Evolutionary conservation across 169 alveolate species (phyloP), one percentile per base, ranked within the genome.

Genomic region (Cyclospora cayetanensis): DNA sequence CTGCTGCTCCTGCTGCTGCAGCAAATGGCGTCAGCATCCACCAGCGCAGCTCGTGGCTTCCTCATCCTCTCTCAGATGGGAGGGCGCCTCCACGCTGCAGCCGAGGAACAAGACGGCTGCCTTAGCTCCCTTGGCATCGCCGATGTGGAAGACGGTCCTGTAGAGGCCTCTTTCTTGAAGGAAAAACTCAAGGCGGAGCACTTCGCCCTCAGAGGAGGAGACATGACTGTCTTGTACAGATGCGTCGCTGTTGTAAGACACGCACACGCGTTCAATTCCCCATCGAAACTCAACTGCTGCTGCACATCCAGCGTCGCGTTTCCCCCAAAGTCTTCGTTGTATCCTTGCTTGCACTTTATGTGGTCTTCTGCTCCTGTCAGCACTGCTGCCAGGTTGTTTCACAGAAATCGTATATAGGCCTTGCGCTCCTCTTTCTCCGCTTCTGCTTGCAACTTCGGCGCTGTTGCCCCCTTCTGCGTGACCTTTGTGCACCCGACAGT

Each of bases 1-100:
- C 84, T 72, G 84, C 84, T 72, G 63, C 84, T 72, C 63, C 63
- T 39, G 84, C 84, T 72, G 84, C 84, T 72, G 84, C 84, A 4
- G 84, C 84, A 72, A 9, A 34, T 72, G 84, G 84, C 84, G 0
- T 1, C 84, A 7, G 84, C 63, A 20, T 72, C 84, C 7, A 72
- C 84, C n/a, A 72, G 84, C 84, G 37, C 63, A 53, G 37, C 63
- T 39, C 5, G 84, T n/a, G 84, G 55, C 60, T 72, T 72, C 84
- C 11, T 72, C 41, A 53, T 39, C 63, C 84, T 72, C 1, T 37
- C 84, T 25, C n/a, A n/a, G n/a, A n/a, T 4, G 63, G 39, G 22
- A 3, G 29, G 84, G 84, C 41, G 84, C n/a, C 34, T 1, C 22
- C 1, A 20, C 41, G 55, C 55, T 46, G 55, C 55, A 9, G 55